A percentile compares a stretch with the other conserved stretches of the same genome.
phyloP scores from a whole-genome alignment of 108 stramenopile genomes.

The Poteriospumella lacustris region DNA sequence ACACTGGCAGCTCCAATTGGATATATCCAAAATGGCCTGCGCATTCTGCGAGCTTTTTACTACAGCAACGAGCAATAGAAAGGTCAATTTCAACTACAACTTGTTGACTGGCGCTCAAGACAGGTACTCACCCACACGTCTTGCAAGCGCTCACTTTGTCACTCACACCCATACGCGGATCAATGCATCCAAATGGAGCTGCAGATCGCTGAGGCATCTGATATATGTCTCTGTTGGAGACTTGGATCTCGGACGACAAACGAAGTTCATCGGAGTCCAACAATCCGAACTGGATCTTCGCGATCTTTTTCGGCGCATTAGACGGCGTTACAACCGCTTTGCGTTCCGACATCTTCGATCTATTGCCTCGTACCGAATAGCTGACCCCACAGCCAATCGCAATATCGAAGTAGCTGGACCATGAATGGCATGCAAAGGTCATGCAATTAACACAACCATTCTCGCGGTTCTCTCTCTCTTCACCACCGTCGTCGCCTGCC shows the following conservation, averaged over 20 bases:
- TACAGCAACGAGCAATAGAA: neutral
- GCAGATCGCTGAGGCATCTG: constrained; percentile 80
- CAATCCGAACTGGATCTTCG: constrained; percentile 89
- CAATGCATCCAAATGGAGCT: constrained; percentile 79
- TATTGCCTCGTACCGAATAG: too few species aligned
- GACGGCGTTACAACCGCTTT: neutral
- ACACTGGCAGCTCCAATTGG: constrained; percentile 84
- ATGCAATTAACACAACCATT: too few species aligned
- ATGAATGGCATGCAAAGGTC: too few species aligned
- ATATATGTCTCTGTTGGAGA: constrained; percentile 81
- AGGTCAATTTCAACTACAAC: neutral
- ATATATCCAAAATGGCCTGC: constrained; percentile 95
- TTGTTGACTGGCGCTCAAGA: too few species aligned
- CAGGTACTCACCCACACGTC: constrained; percentile 74
- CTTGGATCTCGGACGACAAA: constrained; percentile 83
- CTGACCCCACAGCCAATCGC: too few species aligned
- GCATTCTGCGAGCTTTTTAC: constrained; percentile 76
- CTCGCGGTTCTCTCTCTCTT: too few species aligned
- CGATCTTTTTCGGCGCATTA: constrained; percentile 73
- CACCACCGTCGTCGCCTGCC: too few species aligned
- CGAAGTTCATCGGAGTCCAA: constrained; percentile 83
- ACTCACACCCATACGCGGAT: constrained; percentile 83
- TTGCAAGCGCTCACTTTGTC: constrained; percentile 77
- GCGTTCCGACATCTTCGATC: neutral
- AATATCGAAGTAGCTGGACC: too few species aligned